A percentile compares a stretch with the other conserved stretches of the same genome.
These are phyloP conservation scores for Suhomyces vadensis DNA, from an alignment of 805 yeast genomes.

Conservation along the genomic window DNA sequence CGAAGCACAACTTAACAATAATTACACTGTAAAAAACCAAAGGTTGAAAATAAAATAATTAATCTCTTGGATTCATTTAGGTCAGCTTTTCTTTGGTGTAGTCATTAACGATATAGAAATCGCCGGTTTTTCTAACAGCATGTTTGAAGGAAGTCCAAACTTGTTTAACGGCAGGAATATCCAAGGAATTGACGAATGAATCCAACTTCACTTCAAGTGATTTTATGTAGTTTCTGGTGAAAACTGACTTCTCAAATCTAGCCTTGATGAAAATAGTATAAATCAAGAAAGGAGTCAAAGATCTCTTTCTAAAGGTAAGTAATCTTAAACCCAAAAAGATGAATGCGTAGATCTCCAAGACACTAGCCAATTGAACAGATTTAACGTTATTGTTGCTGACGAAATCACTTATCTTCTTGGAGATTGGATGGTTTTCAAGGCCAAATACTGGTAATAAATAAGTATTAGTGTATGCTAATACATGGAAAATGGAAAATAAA, in stretches of 20 bases:
- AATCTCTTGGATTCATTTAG: constrained; percentile 2
- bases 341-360: constrained; percentile 46
- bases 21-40: too few species aligned
- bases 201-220: constrained; percentile 58
- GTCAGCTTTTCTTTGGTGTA: constrained; percentile 35
- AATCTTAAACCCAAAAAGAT: constrained; percentile 50
- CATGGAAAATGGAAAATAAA: constrained; percentile 80
- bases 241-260: constrained; percentile 73
- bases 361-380: constrained; percentile 41
- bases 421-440: constrained; percentile 32
- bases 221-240: constrained; percentile 69
- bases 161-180: constrained; percentile 34
- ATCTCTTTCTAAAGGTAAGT: constrained; percentile 59
- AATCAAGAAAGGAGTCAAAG: constrained; percentile 56
- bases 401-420: constrained; percentile 42
- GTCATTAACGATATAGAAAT: constrained; percentile 34
- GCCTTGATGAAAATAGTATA: constrained; percentile 69
- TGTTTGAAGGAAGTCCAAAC: constrained; percentile 39
- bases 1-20: too few species aligned
- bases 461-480: constrained; percentile 65
- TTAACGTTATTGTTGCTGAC: constrained; percentile 36
- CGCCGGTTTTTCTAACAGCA: constrained; percentile 31
- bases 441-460: constrained; percentile 63
- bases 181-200: constrained; percentile 26
- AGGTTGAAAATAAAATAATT: too few species aligned